phyloP scores from a whole-genome alignment of 1,139 yeast species.

The Geotrichum cucujoidarum region DNA sequence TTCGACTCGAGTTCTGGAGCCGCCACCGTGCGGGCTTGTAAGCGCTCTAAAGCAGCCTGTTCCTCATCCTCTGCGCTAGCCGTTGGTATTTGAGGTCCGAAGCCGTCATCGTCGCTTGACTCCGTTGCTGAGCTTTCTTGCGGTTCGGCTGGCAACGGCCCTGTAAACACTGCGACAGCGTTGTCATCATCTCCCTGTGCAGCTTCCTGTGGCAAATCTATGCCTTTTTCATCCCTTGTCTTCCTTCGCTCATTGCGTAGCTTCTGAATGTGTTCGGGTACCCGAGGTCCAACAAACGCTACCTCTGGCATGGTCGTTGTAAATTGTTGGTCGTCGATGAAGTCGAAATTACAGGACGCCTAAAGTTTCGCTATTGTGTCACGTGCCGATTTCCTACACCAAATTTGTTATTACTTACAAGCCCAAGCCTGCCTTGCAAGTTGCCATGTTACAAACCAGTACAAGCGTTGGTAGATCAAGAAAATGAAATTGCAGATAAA shows the following conservation, averaged over 20 bases:
- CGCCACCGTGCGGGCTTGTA: slow-evolving; percentile 5
- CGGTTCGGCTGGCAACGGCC: neutral
- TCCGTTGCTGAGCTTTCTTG: neutral
- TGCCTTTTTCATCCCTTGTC: neutral
- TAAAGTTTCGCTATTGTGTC: no score
- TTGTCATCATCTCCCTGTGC: neutral
- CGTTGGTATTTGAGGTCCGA: slow-evolving; percentile 19
- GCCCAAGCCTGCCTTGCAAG: no score
- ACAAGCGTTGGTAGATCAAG: no score
- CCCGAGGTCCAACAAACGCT: slow-evolving; percentile 14
- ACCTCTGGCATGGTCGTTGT: neutral
- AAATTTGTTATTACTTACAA: no score
- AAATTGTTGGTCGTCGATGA: no score
- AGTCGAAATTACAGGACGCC: no score
- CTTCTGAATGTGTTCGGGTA: slow-evolving; percentile 16
- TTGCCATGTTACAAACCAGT: no score
- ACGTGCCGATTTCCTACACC: no score
- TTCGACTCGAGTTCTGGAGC: neutral
- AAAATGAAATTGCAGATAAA: no score
- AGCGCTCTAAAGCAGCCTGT: slow-evolving; percentile 14
- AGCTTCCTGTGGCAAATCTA: neutral
- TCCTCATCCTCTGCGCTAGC: slow-evolving; percentile 12
- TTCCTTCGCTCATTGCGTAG: slow-evolving; percentile 8
- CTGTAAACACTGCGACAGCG: neutral
- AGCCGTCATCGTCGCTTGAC: slow-evolving; percentile 12